A percentile compares a stretch with the other conserved stretches of the same genome.
These are phyloP conservation scores for Nicotiana obtusifolia DNA, from an alignment of 257 asterid genomes.

Conservation along the genomic window DNA sequence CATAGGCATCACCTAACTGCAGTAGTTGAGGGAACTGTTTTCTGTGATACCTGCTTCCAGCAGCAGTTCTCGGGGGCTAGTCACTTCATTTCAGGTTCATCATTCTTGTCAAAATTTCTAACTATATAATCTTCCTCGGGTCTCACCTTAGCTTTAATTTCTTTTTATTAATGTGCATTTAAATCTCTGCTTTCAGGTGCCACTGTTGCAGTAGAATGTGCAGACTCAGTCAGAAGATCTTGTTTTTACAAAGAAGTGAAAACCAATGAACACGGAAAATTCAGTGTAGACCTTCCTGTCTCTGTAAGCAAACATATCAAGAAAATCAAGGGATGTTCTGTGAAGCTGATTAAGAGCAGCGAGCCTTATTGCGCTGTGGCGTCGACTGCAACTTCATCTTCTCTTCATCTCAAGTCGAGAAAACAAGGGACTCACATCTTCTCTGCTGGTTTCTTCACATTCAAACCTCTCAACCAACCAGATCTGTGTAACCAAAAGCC, in stretches of 20 bases:
- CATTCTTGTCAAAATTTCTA: background rate
- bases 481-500: slow-evolving; percentile 55
- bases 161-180: background rate
- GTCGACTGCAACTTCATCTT: slow-evolving; percentile 54
- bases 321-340: slow-evolving; percentile 60
- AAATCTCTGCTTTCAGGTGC: slow-evolving; percentile 45
- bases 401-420: slow-evolving; percentile 42
- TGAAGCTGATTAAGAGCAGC: slow-evolving; percentile 59
- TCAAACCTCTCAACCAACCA: slow-evolving; percentile 67
- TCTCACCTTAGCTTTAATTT: background rate
- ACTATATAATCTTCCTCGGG: background rate
- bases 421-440: slow-evolving; percentile 55
- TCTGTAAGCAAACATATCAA: slow-evolving; percentile 55
- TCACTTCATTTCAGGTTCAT: slow-evolving; percentile 59
- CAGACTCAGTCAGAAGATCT: slow-evolving; percentile 16
- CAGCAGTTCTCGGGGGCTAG: slow-evolving; percentile 15
- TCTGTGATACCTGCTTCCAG: slow-evolving; percentile 16
- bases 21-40: slow-evolving; percentile 13
- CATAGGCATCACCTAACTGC: slow-evolving; percentile 5
- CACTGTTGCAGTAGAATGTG: slow-evolving; percentile 68
- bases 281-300: slow-evolving; percentile 58
- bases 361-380: slow-evolving; percentile 64
- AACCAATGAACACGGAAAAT: slow-evolving; percentile 66
- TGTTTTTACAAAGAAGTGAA: slow-evolving; percentile 41
- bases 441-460: slow-evolving; percentile 84